Percentiles rank a stretch among this genome's conserved stretches.
phyloP scores from a whole-genome alignment of 1,139 yeast species.

The Neolecta irregularis region DNA sequence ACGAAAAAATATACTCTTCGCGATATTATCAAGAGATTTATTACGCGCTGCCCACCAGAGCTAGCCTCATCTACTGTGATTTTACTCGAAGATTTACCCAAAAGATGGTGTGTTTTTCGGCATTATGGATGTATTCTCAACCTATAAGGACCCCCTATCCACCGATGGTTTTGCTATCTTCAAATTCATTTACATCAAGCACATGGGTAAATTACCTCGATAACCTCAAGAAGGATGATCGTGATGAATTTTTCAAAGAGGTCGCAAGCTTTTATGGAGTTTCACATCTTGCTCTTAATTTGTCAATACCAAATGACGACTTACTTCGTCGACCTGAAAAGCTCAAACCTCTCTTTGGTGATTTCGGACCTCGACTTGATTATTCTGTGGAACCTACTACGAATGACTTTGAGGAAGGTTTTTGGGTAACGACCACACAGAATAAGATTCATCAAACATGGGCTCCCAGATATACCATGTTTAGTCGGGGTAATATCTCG shows the following conservation, averaged over 20 bases:
- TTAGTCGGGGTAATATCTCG: slow-evolving; percentile 28
- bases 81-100: too few relatives aligned
- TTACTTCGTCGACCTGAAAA: slow-evolving; percentile 48
- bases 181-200: slow-evolving; percentile 4
- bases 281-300: slow-evolving; percentile 58
- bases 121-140: too few relatives aligned
- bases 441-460: slow-evolving; percentile 66
- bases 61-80: too few relatives aligned
- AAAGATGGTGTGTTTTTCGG: too few relatives aligned
- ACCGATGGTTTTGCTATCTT: slow-evolving; percentile 5
- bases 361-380: slow-evolving; percentile 37
- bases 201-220: slow-evolving; percentile 4
- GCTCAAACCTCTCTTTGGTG: slow-evolving; percentile 45
- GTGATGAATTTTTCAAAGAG: neutral
- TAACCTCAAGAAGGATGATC: neutral
- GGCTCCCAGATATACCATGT: slow-evolving; percentile 82
- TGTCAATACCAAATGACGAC: slow-evolving; percentile 43
- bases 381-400: slow-evolving; percentile 31
- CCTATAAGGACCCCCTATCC: slow-evolving; percentile 1
- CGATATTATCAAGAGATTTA: too few relatives aligned
- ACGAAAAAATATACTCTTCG: too few relatives aligned
- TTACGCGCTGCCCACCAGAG: too few relatives aligned
- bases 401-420: slow-evolving; percentile 35
- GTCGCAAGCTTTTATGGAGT: slow-evolving; percentile 11
- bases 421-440: slow-evolving; percentile 61